phyloP scores from a whole-genome alignment of 805 yeast genomes.

The Kodamaea neixiangensis region DNA sequence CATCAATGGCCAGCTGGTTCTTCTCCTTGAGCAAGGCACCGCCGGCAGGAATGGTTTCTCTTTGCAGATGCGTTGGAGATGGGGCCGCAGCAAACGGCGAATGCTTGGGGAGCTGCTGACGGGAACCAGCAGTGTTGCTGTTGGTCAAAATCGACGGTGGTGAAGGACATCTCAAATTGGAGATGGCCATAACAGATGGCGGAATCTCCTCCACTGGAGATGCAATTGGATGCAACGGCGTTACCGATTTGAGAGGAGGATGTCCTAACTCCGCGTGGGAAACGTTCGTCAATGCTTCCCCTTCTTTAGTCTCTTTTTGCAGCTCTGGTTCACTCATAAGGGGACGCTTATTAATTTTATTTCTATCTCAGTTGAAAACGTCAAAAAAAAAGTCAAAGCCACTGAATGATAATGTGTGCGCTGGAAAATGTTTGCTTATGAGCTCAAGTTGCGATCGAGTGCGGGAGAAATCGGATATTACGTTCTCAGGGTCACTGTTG shows the following conservation, averaged over 20 bases:
- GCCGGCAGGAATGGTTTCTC: conserved; percentile 46
- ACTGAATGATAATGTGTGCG: neutral
- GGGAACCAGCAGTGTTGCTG: conserved; percentile 5
- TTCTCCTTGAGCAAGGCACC: conserved; percentile 42
- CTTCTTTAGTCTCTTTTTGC: neutral
- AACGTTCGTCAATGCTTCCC: neutral
- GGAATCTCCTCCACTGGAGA: conserved; percentile 26
- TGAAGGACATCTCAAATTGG: conserved; percentile 64
- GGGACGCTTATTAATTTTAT: neutral
- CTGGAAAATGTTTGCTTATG: neutral
- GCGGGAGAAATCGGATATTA: neutral
- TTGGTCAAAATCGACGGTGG: conserved; percentile 66
- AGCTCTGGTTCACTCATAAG: neutral
- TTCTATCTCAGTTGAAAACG: neutral
- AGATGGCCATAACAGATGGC: conserved; percentile 58
- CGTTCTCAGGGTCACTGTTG: neutral
- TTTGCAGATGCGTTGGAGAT: conserved; percentile 10
- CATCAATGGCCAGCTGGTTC: conserved; percentile 10
- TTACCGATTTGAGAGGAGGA: neutral
- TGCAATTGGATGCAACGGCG: neutral
- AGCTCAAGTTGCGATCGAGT: neutral
- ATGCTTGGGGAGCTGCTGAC: conserved; percentile 5
- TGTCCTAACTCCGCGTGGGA: neutral
- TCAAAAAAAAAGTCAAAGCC: neutral
- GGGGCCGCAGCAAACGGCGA: conserved; percentile 3